Evolutionary conservation across 2,329 filamentous ascomycete genomes (phyloP).

Genomic region (Xylaria hypoxylon): DNA sequence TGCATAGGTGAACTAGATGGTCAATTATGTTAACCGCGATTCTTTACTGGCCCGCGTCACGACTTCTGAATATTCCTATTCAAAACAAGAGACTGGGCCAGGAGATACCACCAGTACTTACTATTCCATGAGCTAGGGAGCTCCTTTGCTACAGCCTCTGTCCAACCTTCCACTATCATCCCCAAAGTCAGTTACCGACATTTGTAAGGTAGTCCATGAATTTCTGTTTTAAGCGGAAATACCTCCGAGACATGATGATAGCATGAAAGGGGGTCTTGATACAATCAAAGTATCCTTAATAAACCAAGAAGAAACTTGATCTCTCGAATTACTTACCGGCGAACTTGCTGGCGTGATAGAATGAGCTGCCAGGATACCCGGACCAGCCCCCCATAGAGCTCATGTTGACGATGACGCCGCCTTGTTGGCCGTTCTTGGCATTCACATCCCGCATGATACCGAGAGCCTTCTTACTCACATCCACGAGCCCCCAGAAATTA

Average conservation of each 20-base stretch:
- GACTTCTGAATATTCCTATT: no score
- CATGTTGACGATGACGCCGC: conserved; percentile 66
- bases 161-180: background rate
- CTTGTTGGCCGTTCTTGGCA: conserved; percentile 47
- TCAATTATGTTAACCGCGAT: no score
- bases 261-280: background rate
- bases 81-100: no score
- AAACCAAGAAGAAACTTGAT: conserved; percentile 46
- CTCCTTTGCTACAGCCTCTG: background rate
- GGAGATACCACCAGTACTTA: no score
- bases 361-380: no score
- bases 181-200: background rate
- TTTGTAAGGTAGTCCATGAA: background rate
- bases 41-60: no score
- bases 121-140: no score
- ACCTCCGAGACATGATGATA: no score
- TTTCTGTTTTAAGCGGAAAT: background rate
- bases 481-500: conserved; percentile 58
- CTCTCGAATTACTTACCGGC: conserved; percentile 56
- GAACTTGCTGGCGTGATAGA: no score
- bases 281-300: background rate
- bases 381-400: conserved; percentile 52
- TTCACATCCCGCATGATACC: conserved; percentile 55
- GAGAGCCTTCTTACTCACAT: conserved; percentile 54
- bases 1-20: no score